phyloP scores from a whole-genome alignment of 1,284 basidiomycete species.

The Pseudozyma hubeiensis region DNA sequence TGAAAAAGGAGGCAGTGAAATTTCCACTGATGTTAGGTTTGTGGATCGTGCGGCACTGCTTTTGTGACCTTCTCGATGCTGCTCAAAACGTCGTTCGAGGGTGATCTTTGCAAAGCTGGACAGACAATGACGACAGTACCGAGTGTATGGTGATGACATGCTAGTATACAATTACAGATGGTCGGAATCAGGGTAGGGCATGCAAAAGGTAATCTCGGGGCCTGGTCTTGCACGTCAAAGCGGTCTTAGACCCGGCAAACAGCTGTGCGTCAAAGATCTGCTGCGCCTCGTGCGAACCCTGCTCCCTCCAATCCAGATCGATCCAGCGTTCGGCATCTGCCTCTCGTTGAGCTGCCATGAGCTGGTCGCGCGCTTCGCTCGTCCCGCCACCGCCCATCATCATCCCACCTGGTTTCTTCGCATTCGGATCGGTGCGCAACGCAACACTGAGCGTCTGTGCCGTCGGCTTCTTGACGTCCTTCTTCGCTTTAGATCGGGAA shows the following conservation, averaged over 20 bases:
- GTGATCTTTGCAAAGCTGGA: too few relatives aligned
- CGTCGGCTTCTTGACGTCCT: constrained; percentile 45
- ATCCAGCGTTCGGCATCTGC: constrained; percentile 67
- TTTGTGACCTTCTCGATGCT: neutral
- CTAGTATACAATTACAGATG: constrained; percentile 30
- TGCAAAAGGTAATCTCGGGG: constrained; percentile 57
- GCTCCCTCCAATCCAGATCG: constrained; percentile 62
- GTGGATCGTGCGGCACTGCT: neutral
- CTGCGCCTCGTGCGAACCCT: constrained; percentile 36
- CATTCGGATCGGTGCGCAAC: constrained; percentile 48
- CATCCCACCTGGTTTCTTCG: constrained; percentile 28
- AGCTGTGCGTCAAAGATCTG: constrained; percentile 53
- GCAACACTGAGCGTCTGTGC: constrained; percentile 61
- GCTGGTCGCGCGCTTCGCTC: constrained; percentile 46
- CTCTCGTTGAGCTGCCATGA: constrained; percentile 60
- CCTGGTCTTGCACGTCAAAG: constrained; percentile 49
- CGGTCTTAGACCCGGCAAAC: constrained; percentile 50
- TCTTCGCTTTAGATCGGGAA: constrained; percentile 34
- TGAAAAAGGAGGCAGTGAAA: constrained; percentile 7
- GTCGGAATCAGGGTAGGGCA: constrained; percentile 25
- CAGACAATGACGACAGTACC: neutral
- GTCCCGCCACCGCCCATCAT: constrained; percentile 32
- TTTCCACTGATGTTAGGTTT: neutral
- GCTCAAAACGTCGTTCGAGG: neutral
- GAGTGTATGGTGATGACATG: neutral